Conservation (phyloP, 306 rosid genomes). For the Boehmeria nivea region DNA sequence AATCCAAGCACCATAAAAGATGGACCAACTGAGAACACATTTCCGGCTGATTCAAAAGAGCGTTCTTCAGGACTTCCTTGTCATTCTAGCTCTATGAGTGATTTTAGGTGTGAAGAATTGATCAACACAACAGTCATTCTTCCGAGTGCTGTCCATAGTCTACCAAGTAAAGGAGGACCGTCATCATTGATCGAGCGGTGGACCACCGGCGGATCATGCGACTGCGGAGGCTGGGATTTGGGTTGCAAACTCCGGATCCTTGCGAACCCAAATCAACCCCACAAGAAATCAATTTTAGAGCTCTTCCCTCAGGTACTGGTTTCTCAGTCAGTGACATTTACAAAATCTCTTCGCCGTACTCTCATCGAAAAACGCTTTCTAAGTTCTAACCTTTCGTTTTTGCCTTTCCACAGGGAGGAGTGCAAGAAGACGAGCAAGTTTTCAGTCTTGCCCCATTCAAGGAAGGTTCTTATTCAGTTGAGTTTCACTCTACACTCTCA, state of each 20-base stretch:
- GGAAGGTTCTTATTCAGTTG: slow-evolving; percentile 70
- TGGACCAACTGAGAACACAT: too few species aligned
- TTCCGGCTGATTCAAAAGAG: slow-evolving; percentile 35
- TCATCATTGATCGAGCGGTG: slow-evolving; percentile 92
- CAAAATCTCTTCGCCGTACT: too few species aligned
- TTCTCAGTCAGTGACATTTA: too few species aligned
- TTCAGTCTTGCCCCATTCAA: slow-evolving; percentile 52
- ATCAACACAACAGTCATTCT: slow-evolving; percentile 65
- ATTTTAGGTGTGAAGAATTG: slow-evolving; percentile 28
- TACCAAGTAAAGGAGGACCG: slow-evolving; percentile 92
- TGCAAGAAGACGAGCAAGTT: slow-evolving; percentile 45
- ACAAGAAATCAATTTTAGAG: slow-evolving; percentile 40
- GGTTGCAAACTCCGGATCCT: slow-evolving; percentile 78
- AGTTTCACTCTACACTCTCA: slow-evolving; percentile 63
- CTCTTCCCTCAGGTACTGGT: slow-evolving; percentile 68
- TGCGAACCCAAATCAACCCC: slow-evolving; percentile 40
- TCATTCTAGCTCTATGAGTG: slow-evolving; percentile 19
- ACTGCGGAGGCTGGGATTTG: slow-evolving; percentile 99
- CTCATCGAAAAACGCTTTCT: slow-evolving; percentile 12
- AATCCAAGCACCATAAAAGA: slow-evolving; percentile 16
- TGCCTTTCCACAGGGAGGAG: slow-evolving; percentile 51
- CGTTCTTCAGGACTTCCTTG: slow-evolving; percentile 17
- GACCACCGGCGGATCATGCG: slow-evolving; percentile 90
- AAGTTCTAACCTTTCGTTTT: slow-evolving; percentile 10
- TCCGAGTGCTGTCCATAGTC: slow-evolving; percentile 84